Evolutionary conservation across 768 basidiomycete species (phyloP).

Genomic region (Kwoniella botswanensis): DNA sequence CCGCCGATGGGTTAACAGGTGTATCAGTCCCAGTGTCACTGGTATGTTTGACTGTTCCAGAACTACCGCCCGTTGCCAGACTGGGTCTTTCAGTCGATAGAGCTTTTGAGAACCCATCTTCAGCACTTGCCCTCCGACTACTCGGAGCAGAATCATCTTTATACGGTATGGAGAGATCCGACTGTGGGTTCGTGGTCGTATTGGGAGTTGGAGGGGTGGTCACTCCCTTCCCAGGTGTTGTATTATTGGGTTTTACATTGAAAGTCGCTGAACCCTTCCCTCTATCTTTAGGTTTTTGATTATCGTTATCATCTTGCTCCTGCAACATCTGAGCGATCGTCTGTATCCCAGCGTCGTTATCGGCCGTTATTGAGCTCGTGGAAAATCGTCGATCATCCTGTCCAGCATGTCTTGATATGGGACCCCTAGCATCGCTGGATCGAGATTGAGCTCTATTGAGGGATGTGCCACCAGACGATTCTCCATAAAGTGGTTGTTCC

Average conservation of each 20-base stretch:
- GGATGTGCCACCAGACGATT: background rate
- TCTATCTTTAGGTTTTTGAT: background rate
- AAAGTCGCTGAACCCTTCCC: slow-evolving; percentile 17
- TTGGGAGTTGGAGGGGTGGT: slow-evolving; percentile 9
- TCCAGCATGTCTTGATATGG: background rate
- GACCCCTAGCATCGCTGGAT: slow-evolving; percentile 3
- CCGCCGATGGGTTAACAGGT: slow-evolving; percentile 37
- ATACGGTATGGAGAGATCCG: background rate
- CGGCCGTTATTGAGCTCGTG: background rate
- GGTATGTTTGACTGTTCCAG: slow-evolving; percentile 9
- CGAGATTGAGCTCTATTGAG: slow-evolving; percentile 2
- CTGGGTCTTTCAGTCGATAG: background rate
- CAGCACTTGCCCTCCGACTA: slow-evolving; percentile 22
- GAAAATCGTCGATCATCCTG: slow-evolving; percentile 6
- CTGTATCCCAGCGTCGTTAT: slow-evolving; percentile 24
- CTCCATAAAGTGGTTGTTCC: background rate
- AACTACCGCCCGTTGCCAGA: slow-evolving; percentile 5
- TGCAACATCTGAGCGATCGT: slow-evolving; percentile 32
- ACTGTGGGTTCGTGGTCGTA: background rate
- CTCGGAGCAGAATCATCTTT: slow-evolving; percentile 10
- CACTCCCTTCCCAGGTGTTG: background rate
- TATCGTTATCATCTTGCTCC: slow-evolving; percentile 6
- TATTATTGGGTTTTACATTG: slow-evolving; percentile 5
- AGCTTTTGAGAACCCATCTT: slow-evolving; percentile 9
- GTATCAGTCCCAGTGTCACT: background rate